Conservation (phyloP, 352 stramenopile genomes). For the Pythium vanterpoolii region DNA sequence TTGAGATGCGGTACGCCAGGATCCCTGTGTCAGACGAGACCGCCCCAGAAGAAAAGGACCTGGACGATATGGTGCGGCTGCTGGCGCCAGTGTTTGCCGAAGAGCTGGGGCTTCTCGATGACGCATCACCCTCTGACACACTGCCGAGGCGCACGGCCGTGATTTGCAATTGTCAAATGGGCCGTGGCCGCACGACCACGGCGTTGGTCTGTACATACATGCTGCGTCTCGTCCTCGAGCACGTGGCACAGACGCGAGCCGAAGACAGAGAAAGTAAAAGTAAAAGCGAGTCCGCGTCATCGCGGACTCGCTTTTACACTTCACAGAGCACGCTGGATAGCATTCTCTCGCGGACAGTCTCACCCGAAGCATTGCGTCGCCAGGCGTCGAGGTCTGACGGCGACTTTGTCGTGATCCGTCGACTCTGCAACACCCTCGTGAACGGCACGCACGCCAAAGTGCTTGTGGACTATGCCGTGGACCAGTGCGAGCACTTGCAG, state of each 20-base stretch:
- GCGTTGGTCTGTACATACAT: conserved; percentile 88
- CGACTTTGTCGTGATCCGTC: conserved; percentile 76
- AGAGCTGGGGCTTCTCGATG: conserved; percentile 39
- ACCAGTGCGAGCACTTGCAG: conserved; percentile 82
- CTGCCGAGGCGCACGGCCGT: conserved; percentile 49
- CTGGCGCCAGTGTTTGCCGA: conserved; percentile 60
- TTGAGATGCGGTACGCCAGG: conserved; percentile 74
- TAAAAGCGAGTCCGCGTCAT: too few species aligned
- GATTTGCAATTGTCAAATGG: conserved; percentile 92
- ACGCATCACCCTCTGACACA: background rate
- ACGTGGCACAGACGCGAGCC: conserved; percentile 17
- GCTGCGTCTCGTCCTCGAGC: conserved; percentile 71
- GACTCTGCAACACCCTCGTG: conserved; percentile 60
- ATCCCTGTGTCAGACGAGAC: conserved; percentile 90
- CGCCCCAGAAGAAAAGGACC: conserved; percentile 86
- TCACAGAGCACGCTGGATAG: conserved; percentile 12
- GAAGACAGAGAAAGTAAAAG: background rate
- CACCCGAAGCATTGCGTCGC: conserved; percentile 26
- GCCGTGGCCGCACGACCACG: conserved; percentile 81
- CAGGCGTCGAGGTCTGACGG: conserved; percentile 50
- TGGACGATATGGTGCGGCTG: conserved; percentile 85
- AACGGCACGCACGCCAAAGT: conserved; percentile 64
- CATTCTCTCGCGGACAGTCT: conserved; percentile 10
- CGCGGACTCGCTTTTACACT: too few species aligned
- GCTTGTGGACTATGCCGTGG: conserved; percentile 69